These are phyloP conservation scores for Parastagonospora nodorum DNA, from an alignment of 2,329 filamentous ascomycete genomes.

Conservation along the genomic window DNA sequence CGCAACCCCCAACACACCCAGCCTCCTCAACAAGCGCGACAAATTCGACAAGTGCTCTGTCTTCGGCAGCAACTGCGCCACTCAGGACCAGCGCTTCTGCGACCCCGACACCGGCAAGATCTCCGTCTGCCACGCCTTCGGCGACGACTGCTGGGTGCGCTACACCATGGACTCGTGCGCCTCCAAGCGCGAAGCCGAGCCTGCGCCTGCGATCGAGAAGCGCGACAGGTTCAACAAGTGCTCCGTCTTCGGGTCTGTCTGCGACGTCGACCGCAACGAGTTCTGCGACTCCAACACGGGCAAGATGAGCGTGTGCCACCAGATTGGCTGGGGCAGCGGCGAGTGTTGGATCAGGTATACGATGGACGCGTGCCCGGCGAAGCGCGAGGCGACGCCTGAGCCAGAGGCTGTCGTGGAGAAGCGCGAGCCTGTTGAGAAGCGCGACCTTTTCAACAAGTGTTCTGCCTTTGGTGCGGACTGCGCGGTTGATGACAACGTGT, in stretches of 20 bases:
- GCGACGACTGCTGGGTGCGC: neutral
- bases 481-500: neutral
- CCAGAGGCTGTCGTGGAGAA: neutral
- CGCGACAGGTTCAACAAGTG: neutral
- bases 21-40: neutral
- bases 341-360: neutral
- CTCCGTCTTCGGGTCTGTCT: neutral
- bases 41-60: slow-evolving; percentile 1
- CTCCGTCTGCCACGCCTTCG: neutral
- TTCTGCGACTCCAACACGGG: neutral
- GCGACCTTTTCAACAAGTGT: slow-evolving; percentile 1
- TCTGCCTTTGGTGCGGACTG: neutral
- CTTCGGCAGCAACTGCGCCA: slow-evolving; percentile 1
- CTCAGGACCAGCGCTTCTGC: neutral
- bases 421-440: neutral
- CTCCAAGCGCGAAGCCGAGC: neutral
- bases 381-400: neutral
- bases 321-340: neutral
- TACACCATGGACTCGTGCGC: neutral
- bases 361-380: neutral
- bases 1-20: neutral
- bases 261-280: neutral
- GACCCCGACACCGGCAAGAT: neutral
- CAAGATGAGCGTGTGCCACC: neutral
- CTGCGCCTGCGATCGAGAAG: neutral